phyloP scores from a whole-genome alignment of 768 basidiomycete species.

The Suillus ampliporus region DNA sequence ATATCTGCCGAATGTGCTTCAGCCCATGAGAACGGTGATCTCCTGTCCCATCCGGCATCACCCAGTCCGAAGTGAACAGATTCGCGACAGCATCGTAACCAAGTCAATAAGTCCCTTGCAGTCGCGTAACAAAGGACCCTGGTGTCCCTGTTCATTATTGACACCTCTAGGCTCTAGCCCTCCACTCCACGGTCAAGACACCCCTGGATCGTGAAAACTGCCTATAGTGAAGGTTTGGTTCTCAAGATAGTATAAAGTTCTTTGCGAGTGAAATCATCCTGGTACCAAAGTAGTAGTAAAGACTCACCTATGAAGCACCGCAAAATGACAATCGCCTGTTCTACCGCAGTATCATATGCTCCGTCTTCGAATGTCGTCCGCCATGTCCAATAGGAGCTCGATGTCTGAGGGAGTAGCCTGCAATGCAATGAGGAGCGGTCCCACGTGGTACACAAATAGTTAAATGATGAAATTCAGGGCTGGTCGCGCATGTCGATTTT shows the following conservation, averaged over 20 bases:
- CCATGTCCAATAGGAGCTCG: slow-evolving; percentile 84
- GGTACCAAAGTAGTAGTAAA: too few species aligned
- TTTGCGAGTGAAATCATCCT: too few species aligned
- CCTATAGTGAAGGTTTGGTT: too few species aligned
- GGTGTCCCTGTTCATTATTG: too few species aligned
- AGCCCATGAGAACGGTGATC: slow-evolving; percentile 69
- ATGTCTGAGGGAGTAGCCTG: slow-evolving; percentile 60
- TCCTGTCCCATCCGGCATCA: slow-evolving; percentile 63
- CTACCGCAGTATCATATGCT: slow-evolving; percentile 81
- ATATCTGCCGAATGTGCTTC: slow-evolving; percentile 81
- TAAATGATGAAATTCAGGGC: background rate
- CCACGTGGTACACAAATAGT: slow-evolving; percentile 22
- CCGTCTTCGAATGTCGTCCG: slow-evolving; percentile 82
- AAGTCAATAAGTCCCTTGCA: slow-evolving; percentile 65
- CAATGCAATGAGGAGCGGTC: slow-evolving; percentile 60
- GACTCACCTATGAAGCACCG: slow-evolving; percentile 88
- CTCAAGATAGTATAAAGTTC: too few species aligned
- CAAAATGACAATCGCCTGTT: slow-evolving; percentile 82
- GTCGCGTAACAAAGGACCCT: too few species aligned
- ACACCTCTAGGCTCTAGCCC: too few species aligned
- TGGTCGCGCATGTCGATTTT: slow-evolving; percentile 82
- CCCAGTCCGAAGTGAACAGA: too few species aligned
- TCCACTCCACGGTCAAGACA: slow-evolving; percentile 66
- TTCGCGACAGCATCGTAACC: slow-evolving; percentile 17
- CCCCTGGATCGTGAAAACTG: too few species aligned